Base-by-base conservation (phyloP, 495 filamentous ascomycete genomes). In the Beverwykella pulmonaria region DNA sequence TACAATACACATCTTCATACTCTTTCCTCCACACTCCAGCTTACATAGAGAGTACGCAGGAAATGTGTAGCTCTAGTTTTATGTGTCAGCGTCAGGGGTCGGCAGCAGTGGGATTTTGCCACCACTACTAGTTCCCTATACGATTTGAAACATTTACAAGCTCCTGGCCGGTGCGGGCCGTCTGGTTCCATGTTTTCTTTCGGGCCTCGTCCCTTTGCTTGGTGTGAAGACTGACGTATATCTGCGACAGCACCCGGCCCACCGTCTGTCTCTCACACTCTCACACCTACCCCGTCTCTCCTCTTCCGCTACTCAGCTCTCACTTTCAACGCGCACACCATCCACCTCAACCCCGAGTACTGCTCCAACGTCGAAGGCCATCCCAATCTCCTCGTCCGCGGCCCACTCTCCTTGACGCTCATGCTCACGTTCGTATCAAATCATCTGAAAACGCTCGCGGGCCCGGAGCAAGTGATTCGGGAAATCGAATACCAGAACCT, bases 241-340 rank as follows among this genome's bases (percentile, higher is more conserved):
- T n/a, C n/a, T n/a, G n/a, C n/a, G n/a, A 34, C 32, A 68, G 75
- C 76, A 17, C 71, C 69, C 27, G 60, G 73, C n/a, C 54, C 74
- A 10, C 82, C 88, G 2, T 79, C 83, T n/a, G 87, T 88, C 68
- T 82, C 79, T n/a, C 83, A 89, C 72, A 78, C 75, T 0, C 78
- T 95, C 17, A 79, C 71, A 0, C 90, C 91, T 0, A 87, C 86
- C 17, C 77, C 82, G 2, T 77, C 82, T 23, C 80, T 96, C 0
- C 83, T 96, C 32, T 93, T 92, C 76, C 86, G 90, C n/a, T 96
- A 89, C 78, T 91, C 87, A 30, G 90, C 90, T 0, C 82, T 96
- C 19, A 92, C 88, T 6, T 92, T 89, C 82, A 96, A 96, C 74
- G 89, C 91, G 6, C 92, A 96, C 73, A 78, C 81, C 7, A 95